Percentiles rank a stretch among this genome's conserved stretches.
phyloP scores from a whole-genome alignment of 1,139 yeast genomes.

The Yamadazyma mexicana region DNA sequence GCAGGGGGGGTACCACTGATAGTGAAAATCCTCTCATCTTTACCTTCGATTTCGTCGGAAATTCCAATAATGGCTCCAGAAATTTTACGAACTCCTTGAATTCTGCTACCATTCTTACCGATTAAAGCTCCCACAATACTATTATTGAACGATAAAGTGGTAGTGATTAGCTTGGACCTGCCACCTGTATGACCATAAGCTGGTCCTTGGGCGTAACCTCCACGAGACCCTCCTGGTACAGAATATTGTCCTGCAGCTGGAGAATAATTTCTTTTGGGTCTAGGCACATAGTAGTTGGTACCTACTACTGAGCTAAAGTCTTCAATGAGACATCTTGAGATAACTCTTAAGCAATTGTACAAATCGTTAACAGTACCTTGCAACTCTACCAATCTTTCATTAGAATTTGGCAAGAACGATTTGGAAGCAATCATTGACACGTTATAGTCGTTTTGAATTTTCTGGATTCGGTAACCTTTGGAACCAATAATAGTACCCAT shows the following conservation, averaged over 20 bases:
- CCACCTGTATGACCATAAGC: background rate
- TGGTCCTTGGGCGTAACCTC: constrained; percentile 1
- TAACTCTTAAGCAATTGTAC: constrained; percentile 56
- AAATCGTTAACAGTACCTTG: constrained; percentile 77
- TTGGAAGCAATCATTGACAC: constrained; percentile 89
- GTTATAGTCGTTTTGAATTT: constrained; percentile 66
- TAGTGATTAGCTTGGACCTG: constrained; percentile 17
- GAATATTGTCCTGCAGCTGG: background rate
- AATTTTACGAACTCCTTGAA: constrained; percentile 79
- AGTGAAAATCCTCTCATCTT: constrained; percentile 69
- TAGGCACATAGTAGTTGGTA: constrained; percentile 66
- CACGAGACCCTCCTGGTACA: constrained; percentile 1
- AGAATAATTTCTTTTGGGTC: constrained; percentile 11
- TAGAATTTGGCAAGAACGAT: constrained; percentile 78
- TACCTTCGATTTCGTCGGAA: constrained; percentile 66
- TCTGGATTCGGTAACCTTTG: constrained; percentile 79
- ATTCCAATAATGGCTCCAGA: constrained; percentile 83
- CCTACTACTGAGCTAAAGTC: constrained; percentile 69
- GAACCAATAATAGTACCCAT: constrained; percentile 91
- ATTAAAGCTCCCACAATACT: constrained; percentile 89
- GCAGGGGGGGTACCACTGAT: constrained; percentile 65
- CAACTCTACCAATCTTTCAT: constrained; percentile 85
- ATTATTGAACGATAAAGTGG: constrained; percentile 62
- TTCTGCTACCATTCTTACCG: constrained; percentile 84
- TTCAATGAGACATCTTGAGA: constrained; percentile 73